Conservation (phyloP, 352 stramenopile species). For the Elongisporangium senticosum region DNA sequence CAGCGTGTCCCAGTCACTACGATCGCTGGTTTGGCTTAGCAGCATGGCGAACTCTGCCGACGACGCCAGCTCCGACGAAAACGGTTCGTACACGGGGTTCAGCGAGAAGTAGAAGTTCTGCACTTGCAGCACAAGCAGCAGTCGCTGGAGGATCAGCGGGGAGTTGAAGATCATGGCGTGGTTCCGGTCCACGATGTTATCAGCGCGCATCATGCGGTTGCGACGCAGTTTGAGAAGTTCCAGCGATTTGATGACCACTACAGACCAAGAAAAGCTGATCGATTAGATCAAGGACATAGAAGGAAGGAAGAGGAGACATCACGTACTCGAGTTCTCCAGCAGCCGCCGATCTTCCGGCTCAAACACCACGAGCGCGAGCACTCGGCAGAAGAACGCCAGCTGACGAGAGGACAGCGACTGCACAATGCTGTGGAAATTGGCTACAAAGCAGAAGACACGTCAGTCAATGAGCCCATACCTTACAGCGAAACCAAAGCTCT, state of each 20-base stretch:
- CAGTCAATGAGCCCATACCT: not conserved
- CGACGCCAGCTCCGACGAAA: slow-evolving; percentile 73
- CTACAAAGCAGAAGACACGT: slow-evolving; percentile 26
- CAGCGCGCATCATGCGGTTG: slow-evolving; percentile 65
- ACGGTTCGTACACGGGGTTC: slow-evolving; percentile 77
- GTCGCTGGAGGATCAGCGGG: slow-evolving; percentile 57
- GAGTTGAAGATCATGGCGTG: slow-evolving; percentile 90
- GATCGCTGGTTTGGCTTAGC: slow-evolving; percentile 64
- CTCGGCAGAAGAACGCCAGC: slow-evolving; percentile 94
- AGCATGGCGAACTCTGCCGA: slow-evolving; percentile 80
- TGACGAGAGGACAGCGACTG: slow-evolving; percentile 87
- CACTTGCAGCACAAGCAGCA: slow-evolving; percentile 70
- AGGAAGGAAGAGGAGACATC: not conserved
- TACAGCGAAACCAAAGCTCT: slow-evolving; percentile 5
- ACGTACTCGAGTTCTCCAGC: slow-evolving; percentile 85
- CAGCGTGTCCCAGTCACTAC: slow-evolving; percentile 71
- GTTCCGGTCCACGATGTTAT: slow-evolving; percentile 91
- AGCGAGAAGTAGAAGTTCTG: slow-evolving; percentile 86
- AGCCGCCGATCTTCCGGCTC: slow-evolving; percentile 93
- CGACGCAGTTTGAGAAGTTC: slow-evolving; percentile 87
- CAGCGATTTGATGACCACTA: slow-evolving; percentile 92
- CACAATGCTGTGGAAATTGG: slow-evolving; percentile 89
- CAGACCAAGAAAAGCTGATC: not conserved
- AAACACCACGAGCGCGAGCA: slow-evolving; percentile 94
- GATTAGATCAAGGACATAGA: not conserved